Percentiles rank a stretch among this genome's conserved stretches.
These are phyloP conservation scores for Grammothele lineata DNA, from an alignment of 768 basidiomycete species.

Conservation along the genomic window DNA sequence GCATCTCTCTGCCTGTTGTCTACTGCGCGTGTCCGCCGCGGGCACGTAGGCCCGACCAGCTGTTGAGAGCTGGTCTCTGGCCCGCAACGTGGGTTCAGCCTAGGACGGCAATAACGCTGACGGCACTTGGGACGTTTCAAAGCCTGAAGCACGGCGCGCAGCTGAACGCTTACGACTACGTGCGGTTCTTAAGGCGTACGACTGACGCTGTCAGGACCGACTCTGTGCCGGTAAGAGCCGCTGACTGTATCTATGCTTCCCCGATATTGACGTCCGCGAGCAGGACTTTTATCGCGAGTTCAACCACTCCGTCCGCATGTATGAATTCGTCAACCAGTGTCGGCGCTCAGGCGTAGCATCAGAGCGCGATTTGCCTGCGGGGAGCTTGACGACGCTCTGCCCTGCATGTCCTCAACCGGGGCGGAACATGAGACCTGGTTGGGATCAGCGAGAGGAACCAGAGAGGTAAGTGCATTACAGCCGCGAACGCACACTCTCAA, in stretches of 20 bases:
- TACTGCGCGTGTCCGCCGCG: background rate
- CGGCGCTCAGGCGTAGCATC: background rate
- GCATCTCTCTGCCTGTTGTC: background rate
- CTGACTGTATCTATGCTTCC: background rate
- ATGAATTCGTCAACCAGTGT: background rate
- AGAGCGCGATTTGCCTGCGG: background rate
- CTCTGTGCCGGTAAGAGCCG: background rate
- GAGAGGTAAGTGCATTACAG: background rate
- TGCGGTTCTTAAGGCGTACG: background rate
- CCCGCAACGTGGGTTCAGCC: slow-evolving; percentile 1
- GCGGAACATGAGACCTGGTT: slow-evolving; percentile 16
- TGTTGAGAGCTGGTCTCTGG: background rate
- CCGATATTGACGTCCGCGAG: slow-evolving; percentile 3
- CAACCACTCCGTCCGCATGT: background rate
- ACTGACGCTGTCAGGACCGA: background rate
- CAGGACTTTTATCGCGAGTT: no score
- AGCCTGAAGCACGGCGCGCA: background rate
- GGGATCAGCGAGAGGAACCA: slow-evolving; percentile 2
- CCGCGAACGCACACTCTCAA: background rate
- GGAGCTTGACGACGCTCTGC: slow-evolving; percentile 16
- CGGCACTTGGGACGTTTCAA: background rate
- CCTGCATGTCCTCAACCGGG: slow-evolving; percentile 23
- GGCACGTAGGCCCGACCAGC: background rate
- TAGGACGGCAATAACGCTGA: background rate
- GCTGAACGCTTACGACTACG: slow-evolving; percentile 5